Base-by-base conservation (phyloP, 192 early-diverging fungal genomes). In the Podochytrium sp. region DNA sequence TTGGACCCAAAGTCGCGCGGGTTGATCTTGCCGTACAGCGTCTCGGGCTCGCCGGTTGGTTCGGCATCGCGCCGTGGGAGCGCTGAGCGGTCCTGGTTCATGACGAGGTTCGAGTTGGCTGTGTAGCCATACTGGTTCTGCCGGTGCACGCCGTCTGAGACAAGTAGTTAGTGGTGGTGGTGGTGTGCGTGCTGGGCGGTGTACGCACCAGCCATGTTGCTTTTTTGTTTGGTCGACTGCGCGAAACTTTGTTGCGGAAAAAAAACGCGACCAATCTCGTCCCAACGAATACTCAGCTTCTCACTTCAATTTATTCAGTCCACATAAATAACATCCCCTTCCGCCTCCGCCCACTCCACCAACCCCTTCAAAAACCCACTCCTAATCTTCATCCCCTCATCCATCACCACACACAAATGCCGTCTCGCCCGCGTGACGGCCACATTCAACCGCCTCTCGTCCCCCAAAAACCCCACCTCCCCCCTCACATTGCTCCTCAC, bases 61-160 rank as follows among this genome's bases (percentile, higher is more conserved):
- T 98, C 95, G 70, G 95, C 87, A 79, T 92, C 91, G 43, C 96
- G 88, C 33, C 95, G 91, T 38, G 91, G 89, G 53, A 91, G 80
- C 20, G 85, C 84, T 52, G 91, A 87, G 27, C 98, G 87, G 79
- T 97, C 94, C 18, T 95, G 92, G 40, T 95, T 92, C 33, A 98
- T 89, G 2, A 99, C 98, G 65, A 98, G 85, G 86, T 96, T 99
- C n/a, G 94, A 91, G 79, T 94, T 97, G 20, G 94, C 94, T 4
- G 95, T 79, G 71, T 86, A 87, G 59, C 49, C 34, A 65, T 83
- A 81, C 42, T 80, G 71, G 20, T 41, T 18, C 18, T 50, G 37
- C 32, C 77, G 57, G n/a, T 81, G 71, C 30, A 35, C 55, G 35
- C 79, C 39, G n/a, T 83, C 81, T 58, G 74, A n/a, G n/a, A n/a